Evolutionary conservation across 108 stramenopile genomes (phyloP), one percentile per base, ranked within the genome.

Genomic region (Skeletonema grethae): DNA sequence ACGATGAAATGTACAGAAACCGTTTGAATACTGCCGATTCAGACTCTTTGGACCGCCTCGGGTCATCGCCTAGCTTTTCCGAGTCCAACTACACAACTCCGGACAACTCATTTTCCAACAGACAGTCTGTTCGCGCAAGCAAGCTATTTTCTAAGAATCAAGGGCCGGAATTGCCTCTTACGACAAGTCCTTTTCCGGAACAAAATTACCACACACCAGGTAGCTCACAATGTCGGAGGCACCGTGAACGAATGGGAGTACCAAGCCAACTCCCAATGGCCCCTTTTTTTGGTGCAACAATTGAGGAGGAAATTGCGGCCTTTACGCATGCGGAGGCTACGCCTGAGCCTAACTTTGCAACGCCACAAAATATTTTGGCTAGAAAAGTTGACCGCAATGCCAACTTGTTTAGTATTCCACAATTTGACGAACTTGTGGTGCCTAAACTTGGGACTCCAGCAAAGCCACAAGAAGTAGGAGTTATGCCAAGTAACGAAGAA

Each of bases 51-150:
- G 50, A 53, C 22, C 50, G 50, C 50, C 8, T 20, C 50, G 22
- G 50, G 50, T 22, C 22, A 53, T 53, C 50, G n/a, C 50, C 50
- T 8, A 53, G 50, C 22, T 53, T 53, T 22, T 24, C 50, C 9
- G 50, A 53, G 22, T 53, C 50, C 20, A 53, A 53, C 50, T 53
- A 53, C 50, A 16, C 50, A 8, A 53, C 50, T 53, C 50, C 50
- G 9, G 50, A 53, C 50, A 53, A 53, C 50, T 53, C 50, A 22
- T 53, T 22, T 53, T 53, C 50, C 0, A 22, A n/a, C n/a, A 53
- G 50, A 22, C 50, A 53, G 8, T 53, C 50, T 8, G 50, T 53
- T 53, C 50, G 50, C 8, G 22, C 50, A 18, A 24, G 7, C 20
- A 53, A 53, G 41, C 41, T 43, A 22, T 53, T 15, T 15, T 53